Conservation (phyloP, 371 early-diverging fungal genomes). For the Mortierella sp. region DNA sequence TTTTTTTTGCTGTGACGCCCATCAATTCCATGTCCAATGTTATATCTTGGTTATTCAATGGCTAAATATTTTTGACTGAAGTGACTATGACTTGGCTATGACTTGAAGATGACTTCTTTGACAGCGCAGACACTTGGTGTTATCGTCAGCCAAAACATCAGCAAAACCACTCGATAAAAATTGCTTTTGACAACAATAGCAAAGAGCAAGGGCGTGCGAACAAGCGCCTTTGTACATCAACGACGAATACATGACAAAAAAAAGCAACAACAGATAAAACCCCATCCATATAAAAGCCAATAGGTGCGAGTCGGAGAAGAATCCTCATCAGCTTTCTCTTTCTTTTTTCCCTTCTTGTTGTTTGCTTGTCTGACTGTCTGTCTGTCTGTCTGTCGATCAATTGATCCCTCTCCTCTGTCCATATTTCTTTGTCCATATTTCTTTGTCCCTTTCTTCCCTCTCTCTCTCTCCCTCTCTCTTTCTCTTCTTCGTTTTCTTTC, state of each 20-base stretch:
- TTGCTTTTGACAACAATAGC: neutral
- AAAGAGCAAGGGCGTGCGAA: slow-evolving; percentile 18
- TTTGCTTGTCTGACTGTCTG: too few relatives aligned
- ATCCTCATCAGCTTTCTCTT: neutral
- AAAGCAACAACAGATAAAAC: neutral
- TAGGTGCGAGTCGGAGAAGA: neutral
- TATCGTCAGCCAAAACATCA: neutral
- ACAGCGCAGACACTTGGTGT: neutral
- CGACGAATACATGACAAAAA: neutral
- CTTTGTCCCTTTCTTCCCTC: neutral
- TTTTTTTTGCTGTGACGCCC: neutral
- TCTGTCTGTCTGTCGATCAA: neutral
- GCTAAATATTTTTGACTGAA: neutral
- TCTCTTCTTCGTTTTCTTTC: neutral
- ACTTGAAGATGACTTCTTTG: neutral
- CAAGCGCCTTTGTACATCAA: neutral
- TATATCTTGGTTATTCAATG: neutral
- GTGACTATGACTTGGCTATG: neutral
- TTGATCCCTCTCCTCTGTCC: neutral
- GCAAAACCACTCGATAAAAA: neutral
- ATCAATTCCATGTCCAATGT: neutral
- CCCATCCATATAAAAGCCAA: neutral
- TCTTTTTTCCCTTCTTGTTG: neutral
- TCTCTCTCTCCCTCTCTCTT: neutral
- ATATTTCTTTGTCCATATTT: neutral